These are phyloP conservation scores for Boehmeria nivea DNA, from an alignment of 306 rosid species.

Conservation along the genomic window DNA sequence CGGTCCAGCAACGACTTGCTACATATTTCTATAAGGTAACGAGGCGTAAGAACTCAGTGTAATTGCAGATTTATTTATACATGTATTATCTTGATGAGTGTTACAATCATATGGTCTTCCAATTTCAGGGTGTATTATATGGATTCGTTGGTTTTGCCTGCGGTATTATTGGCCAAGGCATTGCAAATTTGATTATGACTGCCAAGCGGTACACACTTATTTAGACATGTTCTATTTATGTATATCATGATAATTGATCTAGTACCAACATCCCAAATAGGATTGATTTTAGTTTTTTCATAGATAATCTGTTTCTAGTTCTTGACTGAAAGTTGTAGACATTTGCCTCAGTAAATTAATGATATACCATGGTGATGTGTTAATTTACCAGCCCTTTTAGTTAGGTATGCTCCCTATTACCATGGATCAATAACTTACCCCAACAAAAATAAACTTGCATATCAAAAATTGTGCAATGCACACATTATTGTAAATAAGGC, in stretches of 20 bases:
- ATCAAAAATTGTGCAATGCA: too few relatives aligned
- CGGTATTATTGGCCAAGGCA: constrained; percentile 94
- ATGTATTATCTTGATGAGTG: background rate
- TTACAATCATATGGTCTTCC: constrained; percentile 5
- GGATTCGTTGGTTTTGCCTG: constrained; percentile 91
- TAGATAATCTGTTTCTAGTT: too few relatives aligned
- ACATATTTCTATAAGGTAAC: constrained; percentile 43
- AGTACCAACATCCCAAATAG: too few relatives aligned
- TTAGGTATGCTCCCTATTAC: too few relatives aligned
- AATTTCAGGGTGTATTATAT: constrained; percentile 74
- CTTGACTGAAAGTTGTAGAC: too few relatives aligned
- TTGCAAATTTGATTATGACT: constrained; percentile 87
- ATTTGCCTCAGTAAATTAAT: too few relatives aligned
- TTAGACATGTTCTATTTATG: constrained; percentile 3
- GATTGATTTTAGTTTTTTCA: too few relatives aligned
- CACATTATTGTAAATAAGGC: too few relatives aligned
- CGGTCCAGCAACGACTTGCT: constrained; percentile 35
- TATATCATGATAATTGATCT: background rate
- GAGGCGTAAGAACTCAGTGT: background rate
- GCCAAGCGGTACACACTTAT: constrained; percentile 61
- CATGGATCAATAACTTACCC: too few relatives aligned
- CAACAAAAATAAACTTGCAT: too few relatives aligned
- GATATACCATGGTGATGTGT: too few relatives aligned
- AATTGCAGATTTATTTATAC: background rate
- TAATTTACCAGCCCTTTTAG: too few relatives aligned